Evolutionary conservation across 441 rosid species (phyloP).

Genomic region (Metrosideros polymorpha): DNA sequence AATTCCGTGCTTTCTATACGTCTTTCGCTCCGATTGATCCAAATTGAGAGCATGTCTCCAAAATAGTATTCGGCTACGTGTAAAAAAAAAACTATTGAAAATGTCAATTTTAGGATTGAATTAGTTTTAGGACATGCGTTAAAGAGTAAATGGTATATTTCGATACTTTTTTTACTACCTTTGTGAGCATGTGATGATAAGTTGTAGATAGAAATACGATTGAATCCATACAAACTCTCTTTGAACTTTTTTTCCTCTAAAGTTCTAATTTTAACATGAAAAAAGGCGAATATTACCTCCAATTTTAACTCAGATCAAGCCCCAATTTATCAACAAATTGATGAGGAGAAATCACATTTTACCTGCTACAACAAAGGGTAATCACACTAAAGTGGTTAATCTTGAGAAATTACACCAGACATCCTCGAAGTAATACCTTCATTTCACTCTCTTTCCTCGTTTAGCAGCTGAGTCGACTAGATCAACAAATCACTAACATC

Average conservation of each 20-base stretch:
- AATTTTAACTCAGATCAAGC: not conserved
- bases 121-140: not conserved
- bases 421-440: not conserved
- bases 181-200: not conserved
- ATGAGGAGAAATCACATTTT: not conserved
- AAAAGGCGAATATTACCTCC: no score
- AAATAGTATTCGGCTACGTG: rapidly evolving
- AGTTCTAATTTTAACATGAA: not conserved
- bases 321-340: not conserved
- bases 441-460: not conserved
- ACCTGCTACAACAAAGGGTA: not conserved
- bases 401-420: no score
- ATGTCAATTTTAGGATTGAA: not conserved
- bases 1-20: not conserved
- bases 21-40: rapidly evolving
- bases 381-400: no score
- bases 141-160: not conserved
- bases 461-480: not conserved
- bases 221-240: not conserved
- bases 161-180: rapidly evolving
- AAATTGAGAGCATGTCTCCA: rapidly evolving
- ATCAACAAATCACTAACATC: conserved; percentile 5
- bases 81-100: rapidly evolving
- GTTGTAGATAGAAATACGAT: not conserved
- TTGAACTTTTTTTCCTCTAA: not conserved